Evolutionary conservation across 2,329 filamentous ascomycete genomes (phyloP), one percentile per base, ranked within the genome.

Genomic region (Hypoxylon sp.): DNA sequence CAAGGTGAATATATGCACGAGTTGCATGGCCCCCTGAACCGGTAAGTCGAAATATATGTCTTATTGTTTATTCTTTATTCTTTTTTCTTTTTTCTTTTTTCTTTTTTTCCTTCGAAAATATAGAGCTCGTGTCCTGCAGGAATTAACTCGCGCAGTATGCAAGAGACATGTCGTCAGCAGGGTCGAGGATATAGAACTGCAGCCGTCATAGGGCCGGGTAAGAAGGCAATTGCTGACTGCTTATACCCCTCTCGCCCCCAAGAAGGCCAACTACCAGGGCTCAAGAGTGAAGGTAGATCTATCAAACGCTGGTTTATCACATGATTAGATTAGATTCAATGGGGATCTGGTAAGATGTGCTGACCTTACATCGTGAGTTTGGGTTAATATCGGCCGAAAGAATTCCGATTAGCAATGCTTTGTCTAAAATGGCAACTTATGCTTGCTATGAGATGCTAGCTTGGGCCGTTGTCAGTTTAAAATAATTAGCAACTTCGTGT

Each of bases 201-300:
- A 49, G 27, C 54, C 57, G 58, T 44, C 53, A 70, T 68, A 70
- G 68, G 68, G 40, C 58, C 61, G 64, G 55, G 53, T 62, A 65
- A 62, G 49, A 40, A 59, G 49, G 31, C 31, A 33, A n/a, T 56
- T 17, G 64, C 60, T 68, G 58, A 61, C 51, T 49, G 53, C 44
- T 50, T 35, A 20, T 20, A 40, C 5, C 56, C 58, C 54, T 55
- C 48, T 46, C 33, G 14, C 30, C 42, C 50, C 57, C 51, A 62
- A 65, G 46, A 37, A 61, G 57, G 54, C 42, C 27, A 40, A 31
- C 25, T 42, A n/a, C 35, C 31, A 27, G 54, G 37, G 54, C 22
- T 50, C 30, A 37, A 60, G 14, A 59, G 22, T 50, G 44, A 61
- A 55, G 53, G 27, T n/a, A 68, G 61, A 68, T 70, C 63, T 64